Evolutionary conservation across 176 grass and related monocot species (phyloP).

Genomic region (Echinochloa phyllopogon): DNA sequence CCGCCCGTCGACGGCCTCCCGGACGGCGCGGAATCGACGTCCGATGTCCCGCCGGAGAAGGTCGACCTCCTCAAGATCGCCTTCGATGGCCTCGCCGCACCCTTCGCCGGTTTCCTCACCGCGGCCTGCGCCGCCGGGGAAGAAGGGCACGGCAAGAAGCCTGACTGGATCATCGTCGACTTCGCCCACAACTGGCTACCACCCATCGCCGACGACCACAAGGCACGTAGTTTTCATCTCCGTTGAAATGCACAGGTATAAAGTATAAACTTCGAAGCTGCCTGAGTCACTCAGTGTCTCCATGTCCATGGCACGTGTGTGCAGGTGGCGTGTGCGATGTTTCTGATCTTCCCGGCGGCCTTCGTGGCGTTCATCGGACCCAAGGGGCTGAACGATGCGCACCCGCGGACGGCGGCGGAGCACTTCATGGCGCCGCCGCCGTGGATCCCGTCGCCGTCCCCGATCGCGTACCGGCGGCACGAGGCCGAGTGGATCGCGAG

Average conservation of each 20-base stretch:
- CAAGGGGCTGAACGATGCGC: neutral
- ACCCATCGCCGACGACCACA: too few species aligned
- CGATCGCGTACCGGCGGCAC: neutral
- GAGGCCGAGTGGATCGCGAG: neutral
- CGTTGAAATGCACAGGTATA: conserved; percentile 1
- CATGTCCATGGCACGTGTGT: too few species aligned
- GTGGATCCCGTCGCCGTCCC: neutral
- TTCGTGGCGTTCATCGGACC: neutral
- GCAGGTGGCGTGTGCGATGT: neutral
- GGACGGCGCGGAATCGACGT: conserved; percentile 39
- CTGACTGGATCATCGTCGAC: conserved; percentile 56
- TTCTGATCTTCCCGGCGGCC: neutral
- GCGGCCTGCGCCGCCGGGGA: neutral
- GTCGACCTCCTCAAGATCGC: conserved; percentile 45
- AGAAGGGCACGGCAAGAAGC: neutral
- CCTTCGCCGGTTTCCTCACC: neutral
- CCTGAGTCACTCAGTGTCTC: too few species aligned
- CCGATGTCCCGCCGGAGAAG: conserved; percentile 39
- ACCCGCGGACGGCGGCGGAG: neutral
- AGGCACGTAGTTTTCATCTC: too few species aligned
- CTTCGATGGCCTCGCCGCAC: conserved; percentile 38
- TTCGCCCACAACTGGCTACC: conserved; percentile 48
- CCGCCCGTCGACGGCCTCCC: conserved; percentile 9
- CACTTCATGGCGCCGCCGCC: conserved; percentile 1
- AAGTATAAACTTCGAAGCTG: too few species aligned